phyloP scores from a whole-genome alignment of 148 eudicot genomes.

The Fallopia convolvulus region DNA sequence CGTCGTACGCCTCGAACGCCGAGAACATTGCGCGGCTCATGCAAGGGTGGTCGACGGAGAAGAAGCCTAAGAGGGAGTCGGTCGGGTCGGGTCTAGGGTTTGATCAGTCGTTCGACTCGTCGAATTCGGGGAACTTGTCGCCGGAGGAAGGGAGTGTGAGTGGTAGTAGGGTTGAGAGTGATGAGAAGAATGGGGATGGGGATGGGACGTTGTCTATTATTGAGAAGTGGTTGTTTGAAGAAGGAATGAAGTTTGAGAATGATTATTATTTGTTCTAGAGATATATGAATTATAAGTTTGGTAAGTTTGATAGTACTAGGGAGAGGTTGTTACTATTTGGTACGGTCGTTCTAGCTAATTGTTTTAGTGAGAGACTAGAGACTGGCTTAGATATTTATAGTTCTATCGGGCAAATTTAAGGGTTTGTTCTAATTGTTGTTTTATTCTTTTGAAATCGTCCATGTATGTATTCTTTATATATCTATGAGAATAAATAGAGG shows the following conservation, averaged over 20 bases:
- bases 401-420: neutral
- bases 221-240: conserved; percentile 80
- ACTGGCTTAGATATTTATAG: neutral
- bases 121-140: conserved; percentile 6
- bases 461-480: neutral
- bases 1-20: conserved; percentile 56
- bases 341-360: neutral
- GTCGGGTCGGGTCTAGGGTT: conserved; percentile 19
- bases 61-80: conserved; percentile 1
- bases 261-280: conserved; percentile 3
- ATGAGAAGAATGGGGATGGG: no score
- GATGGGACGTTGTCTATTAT: conserved; percentile 25
- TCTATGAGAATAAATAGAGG: neutral
- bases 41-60: conserved; percentile 31
- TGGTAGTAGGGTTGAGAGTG: no score
- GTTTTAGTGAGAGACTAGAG: neutral
- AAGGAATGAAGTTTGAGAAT: conserved; percentile 15
- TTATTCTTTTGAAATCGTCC: neutral
- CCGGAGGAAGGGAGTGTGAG: conserved; percentile 15
- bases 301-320: neutral
- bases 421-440: neutral
- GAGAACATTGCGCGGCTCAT: conserved; percentile 69
- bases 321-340: neutral
- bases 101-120: conserved; percentile 20
- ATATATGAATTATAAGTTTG: no score